Percentiles rank a stretch among this genome's conserved stretches.
These are phyloP conservation scores for Suillus subaureus DNA, from an alignment of 768 basidiomycete species.

Conservation along the genomic window DNA sequence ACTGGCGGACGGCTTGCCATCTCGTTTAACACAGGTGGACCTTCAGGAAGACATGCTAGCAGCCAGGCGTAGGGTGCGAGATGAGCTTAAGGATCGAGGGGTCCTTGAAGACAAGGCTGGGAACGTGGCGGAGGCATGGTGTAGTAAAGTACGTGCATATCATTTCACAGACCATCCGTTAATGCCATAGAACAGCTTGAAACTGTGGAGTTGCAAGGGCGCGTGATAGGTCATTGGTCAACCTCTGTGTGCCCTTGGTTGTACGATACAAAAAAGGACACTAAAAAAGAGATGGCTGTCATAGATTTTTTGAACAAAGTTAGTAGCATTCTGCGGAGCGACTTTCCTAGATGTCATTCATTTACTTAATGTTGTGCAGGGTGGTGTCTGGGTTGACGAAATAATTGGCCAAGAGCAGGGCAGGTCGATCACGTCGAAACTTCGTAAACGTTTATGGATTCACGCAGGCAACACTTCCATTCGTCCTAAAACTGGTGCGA, in stretches of 20 bases:
- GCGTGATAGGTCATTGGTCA: neutral
- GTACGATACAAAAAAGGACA: neutral
- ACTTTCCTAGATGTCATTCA: neutral
- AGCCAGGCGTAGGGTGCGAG: neutral
- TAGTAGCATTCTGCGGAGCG: neutral
- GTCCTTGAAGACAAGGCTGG: neutral
- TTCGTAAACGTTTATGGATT: neutral
- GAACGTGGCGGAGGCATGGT: neutral
- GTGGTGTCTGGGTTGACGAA: neutral
- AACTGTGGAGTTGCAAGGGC: neutral
- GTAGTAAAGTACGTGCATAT: neutral
- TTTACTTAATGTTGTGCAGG: neutral
- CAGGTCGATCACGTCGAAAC: neutral
- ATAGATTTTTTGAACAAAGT: neutral
- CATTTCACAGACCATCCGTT: neutral
- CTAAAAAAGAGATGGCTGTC: neutral
- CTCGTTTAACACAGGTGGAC: neutral
- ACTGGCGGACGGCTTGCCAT: neutral
- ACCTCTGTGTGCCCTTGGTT: neutral
- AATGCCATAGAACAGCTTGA: neutral
- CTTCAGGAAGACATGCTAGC: neutral
- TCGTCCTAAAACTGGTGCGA: neutral
- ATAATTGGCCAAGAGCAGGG: neutral
- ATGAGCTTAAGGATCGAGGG: neutral
- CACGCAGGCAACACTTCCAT: neutral